Base-by-base conservation (phyloP, 768 basidiomycete genomes). In the Favolaschia claudopus region DNA sequence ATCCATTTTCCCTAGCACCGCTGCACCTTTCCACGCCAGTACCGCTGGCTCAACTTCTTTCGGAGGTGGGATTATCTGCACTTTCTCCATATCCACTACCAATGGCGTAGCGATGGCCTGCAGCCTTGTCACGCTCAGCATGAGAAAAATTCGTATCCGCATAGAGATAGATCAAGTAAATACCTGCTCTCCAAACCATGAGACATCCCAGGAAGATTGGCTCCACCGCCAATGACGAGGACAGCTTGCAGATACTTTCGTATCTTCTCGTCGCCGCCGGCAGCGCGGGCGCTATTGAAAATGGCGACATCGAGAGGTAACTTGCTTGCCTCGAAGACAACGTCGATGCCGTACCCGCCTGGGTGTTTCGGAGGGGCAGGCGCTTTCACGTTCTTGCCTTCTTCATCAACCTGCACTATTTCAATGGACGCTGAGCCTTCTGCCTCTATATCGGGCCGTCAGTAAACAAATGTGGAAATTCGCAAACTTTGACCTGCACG, bases 1-100 rank as follows among this genome's bases (percentile, higher is more conserved):
- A 48, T 99, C 97, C 85, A 99, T 91, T 74, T 93, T 93, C 25
- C 89, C 92, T 37, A 98, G 85, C 13, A 96, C 93, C 8, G 90
- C 86, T 7, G 90, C 94, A 10, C 97, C 97, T 73, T 98, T 98
- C 97, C 97, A 99, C 15, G 88, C 88, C 29, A 99, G 83, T 33
- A 94, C 88, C 24, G 87, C 84, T 6, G 93, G 94, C 73, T 99
- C 95, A 39, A 98, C 85, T 59, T 95, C 93, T 71, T 95, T 91
- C 1, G 96, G 95, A 2, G 95, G 91, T n/a, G 95, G 93, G 42
- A 99, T 91, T 57, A 97, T 92, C 63, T 90, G 87, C 7, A 96
- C 91, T 66, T 91, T 92, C 69, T 92, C 89, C 87, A 95, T 93
- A 69, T 88, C 89, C 15, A 85, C 83, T 15, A 93, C 89, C 37